Conservation (phyloP, 139 green algal genomes). For the Chlamydomonas sphaeroides region DNA sequence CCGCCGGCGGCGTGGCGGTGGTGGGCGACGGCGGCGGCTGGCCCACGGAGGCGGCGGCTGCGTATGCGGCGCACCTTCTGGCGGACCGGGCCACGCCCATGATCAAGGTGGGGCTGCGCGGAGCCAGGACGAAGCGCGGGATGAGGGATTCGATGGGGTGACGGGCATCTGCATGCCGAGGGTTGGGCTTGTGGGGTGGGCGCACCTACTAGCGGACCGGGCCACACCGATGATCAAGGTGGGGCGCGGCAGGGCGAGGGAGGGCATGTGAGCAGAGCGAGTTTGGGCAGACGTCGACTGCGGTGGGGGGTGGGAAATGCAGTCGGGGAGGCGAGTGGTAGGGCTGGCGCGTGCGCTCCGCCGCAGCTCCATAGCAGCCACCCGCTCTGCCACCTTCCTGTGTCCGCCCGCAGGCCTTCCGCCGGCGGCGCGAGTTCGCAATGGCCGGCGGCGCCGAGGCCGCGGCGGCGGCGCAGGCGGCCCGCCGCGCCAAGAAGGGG, state of each 20-base stretch:
- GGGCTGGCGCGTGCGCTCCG: too few species aligned
- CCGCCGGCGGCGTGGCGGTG: conserved; percentile 29
- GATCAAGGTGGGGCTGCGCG: conserved; percentile 18
- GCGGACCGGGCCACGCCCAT: conserved; percentile 21
- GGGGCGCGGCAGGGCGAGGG: neutral
- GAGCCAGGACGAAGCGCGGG: neutral
- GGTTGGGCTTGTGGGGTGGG: too few species aligned
- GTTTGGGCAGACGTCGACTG: too few species aligned
- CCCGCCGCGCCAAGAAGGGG: conserved; percentile 29
- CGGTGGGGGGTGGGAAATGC: too few species aligned
- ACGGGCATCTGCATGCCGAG: too few species aligned
- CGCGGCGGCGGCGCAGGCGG: neutral
- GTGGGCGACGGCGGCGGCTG: neutral
- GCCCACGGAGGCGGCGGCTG: conserved; percentile 15
- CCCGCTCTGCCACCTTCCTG: too few species aligned
- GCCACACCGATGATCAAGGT: conserved; percentile 36
- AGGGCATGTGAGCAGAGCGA: too few species aligned
- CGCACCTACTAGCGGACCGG: conserved; percentile 6
- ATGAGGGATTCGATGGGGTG: too few species aligned
- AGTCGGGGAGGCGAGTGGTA: too few species aligned
- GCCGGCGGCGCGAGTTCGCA: conserved; percentile 10
- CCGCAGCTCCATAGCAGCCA: too few species aligned
- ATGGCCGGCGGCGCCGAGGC: neutral
- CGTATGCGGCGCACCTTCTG: neutral
- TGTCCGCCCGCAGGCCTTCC: conserved; percentile 2